Evolutionary conservation across 2,329 filamentous ascomycete species (phyloP), one percentile per base, ranked within the genome.

Genomic region (Grosmannia penicillata): DNA sequence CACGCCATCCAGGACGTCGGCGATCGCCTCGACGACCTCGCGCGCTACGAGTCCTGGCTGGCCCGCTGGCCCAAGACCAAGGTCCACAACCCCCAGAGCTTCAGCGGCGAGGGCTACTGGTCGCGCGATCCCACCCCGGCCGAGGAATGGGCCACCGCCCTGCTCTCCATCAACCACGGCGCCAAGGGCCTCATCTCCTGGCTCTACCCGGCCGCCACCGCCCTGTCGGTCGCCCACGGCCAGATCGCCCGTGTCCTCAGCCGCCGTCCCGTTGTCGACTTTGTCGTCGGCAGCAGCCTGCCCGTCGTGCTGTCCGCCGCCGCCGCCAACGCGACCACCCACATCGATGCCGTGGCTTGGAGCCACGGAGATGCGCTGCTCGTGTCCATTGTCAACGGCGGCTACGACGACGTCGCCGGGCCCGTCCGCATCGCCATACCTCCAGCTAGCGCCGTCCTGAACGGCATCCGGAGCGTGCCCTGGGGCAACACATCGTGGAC

Each of bases 1-100:
- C 56, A 61, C 34, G 51, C 50, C 9, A 57, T 75, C 15, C 56
- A 60, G 17, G 73, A 78, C 47, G 65, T 77, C 0, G 27, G 58
- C 2, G 33, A 42, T 11, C 55, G 65, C 0, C 48, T 67, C 15
- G 44, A 42, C 38, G 54, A 55, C 34, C 45, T 65, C 18, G 37
- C 46, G 1, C 42, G 27, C 11, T 60, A 66, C 46, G 62, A 65
- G 43, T 10, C 30, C 1, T 62, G 59, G 56, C 51, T 65, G 1
- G 60, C 60, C 2, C 48, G 54, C 7, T 63, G 59, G 61, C 59
- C 56, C 19, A 60, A 60, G 43, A 61, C 59, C 6, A 61, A 62
- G 40, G 53, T 59, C 36, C 57, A 62, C 43, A 63, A 61, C 36
- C 63, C 63, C 29, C 65, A 70, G 53, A 58, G 56, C 39, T 67